These are phyloP conservation scores for Phyllosticta capitalensis DNA, from an alignment of 2,329 filamentous ascomycete species.

Conservation along the genomic window DNA sequence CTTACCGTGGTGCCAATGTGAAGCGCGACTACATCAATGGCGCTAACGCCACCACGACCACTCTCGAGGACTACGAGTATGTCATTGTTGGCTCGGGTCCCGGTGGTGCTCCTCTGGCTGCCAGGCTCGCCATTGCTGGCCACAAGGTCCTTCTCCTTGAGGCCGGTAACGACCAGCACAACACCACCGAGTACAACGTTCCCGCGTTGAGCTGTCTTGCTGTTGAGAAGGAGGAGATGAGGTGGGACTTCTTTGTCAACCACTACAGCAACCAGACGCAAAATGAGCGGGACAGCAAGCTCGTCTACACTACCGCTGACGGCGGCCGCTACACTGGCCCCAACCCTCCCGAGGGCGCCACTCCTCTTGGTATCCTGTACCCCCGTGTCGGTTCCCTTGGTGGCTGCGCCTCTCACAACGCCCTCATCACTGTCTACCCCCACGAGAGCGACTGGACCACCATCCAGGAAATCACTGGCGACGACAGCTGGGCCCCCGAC, in stretches of 20 bases:
- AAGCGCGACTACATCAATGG: conserved; percentile 15
- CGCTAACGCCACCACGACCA: conserved; percentile 10
- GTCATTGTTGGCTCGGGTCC: conserved; percentile 53
- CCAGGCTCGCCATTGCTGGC: conserved; percentile 50
- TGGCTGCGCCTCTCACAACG: conserved; percentile 53
- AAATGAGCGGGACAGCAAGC: conserved; percentile 49
- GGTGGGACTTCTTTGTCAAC: conserved; percentile 56
- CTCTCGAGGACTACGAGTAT: conserved; percentile 44
- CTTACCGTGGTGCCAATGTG: conserved; percentile 14
- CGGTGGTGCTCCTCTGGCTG: conserved; percentile 50
- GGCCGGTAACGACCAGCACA: conserved; percentile 48
- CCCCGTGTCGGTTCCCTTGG: conserved; percentile 48
- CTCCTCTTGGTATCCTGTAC: conserved; percentile 46
- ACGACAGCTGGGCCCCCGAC: conserved; percentile 46
- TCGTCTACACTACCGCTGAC: conserved; percentile 44
- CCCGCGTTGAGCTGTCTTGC: conserved; percentile 45
- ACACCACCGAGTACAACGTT: conserved; percentile 37
- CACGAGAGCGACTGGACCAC: conserved; percentile 51
- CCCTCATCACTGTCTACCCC: conserved; percentile 50
- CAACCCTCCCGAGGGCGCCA: conserved; percentile 43
- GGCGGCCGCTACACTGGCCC: conserved; percentile 45
- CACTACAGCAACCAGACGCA: conserved; percentile 48
- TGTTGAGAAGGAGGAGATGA: conserved; percentile 46
- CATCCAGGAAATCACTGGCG: conserved; percentile 50
- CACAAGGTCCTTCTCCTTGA: conserved; percentile 53